These are phyloP conservation scores for Mortierella sp. DNA, from an alignment of 371 early-diverging fungal species.

Conservation along the genomic window DNA sequence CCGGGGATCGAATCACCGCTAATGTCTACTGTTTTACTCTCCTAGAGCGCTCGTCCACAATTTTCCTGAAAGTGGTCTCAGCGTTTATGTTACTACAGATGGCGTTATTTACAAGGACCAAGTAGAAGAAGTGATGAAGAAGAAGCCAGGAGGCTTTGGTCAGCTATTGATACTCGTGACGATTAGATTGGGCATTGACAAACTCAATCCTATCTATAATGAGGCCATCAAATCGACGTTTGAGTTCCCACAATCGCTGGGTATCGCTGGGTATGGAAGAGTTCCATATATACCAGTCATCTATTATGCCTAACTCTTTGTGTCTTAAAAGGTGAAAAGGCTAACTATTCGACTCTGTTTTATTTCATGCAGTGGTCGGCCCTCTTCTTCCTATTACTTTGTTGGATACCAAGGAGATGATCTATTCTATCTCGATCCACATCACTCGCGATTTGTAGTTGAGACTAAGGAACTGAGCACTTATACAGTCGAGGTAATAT, in stretches of 20 bases:
- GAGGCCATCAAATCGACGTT: constrained; percentile 82
- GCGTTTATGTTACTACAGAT: constrained; percentile 80
- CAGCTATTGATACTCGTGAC: constrained; percentile 88
- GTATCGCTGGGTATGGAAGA: constrained; percentile 86
- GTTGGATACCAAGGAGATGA: constrained; percentile 87
- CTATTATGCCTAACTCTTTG: neutral
- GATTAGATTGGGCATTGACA: constrained; percentile 89
- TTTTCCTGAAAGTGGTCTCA: constrained; percentile 70
- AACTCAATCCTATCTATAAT: constrained; percentile 87
- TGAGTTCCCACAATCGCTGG: constrained; percentile 82
- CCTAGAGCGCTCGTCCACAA: constrained; percentile 76
- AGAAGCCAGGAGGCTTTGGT: constrained; percentile 57
- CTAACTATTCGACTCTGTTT: neutral
- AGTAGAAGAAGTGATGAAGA: constrained; percentile 34
- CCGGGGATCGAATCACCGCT: neutral
- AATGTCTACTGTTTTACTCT: neutral
- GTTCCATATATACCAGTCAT: neutral
- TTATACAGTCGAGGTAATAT: constrained; percentile 63
- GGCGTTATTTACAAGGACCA: constrained; percentile 79
- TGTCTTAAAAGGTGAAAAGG: neutral
- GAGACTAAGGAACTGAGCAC: constrained; percentile 65
- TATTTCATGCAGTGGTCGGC: constrained; percentile 77
- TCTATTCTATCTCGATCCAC: constrained; percentile 95
- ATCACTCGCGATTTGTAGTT: constrained; percentile 81
- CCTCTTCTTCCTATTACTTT: constrained; percentile 94